Evolutionary conservation across 768 basidiomycete genomes (phyloP), one percentile per base, ranked within the genome.

Genomic region (Rhodocollybia butyracea): DNA sequence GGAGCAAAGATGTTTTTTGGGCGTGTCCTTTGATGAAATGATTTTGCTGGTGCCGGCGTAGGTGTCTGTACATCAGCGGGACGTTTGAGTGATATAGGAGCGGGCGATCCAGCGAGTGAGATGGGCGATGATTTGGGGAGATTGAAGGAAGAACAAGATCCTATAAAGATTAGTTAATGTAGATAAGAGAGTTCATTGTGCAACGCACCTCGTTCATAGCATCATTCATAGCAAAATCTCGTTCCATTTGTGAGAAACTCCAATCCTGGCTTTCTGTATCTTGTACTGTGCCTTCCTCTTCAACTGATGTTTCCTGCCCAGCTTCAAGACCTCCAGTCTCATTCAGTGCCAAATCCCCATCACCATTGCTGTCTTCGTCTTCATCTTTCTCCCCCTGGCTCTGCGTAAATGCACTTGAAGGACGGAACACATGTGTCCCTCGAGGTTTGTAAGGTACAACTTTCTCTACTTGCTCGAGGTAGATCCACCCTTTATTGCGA

Each of bases 401-500:
- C 5, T 19, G 10, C 26, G 5, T 15, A 22, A 6, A n/a, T 45
- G 11, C 43, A 36, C 30, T 36, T 29, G 10, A 7, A 26, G 51
- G 51, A 4, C 51, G 19, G 17, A 26, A 38, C 27, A 53, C 40
- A n/a, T 53, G 24, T 10, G 51, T 40, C 3, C 51, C 34, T 26
- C 42, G 40, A 7, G 38, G 19, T 10, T 19, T 34, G 30, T 51
- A 42, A 21, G 51, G 40, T 6, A 42, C 42, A 10, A 30, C 11
- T 3, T 6, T 22, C 8, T 53, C 51, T 43, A 55, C 36, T 19
- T 36, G n/a, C n/a, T 45, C 22, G 10, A 46, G 24, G 30, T 21
- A 40, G 30, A 31, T 42, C 54, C 54, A 55, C 4, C 54, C 54
- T 19, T 46, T 15, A 32, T 55, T 55, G 8, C 34, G 42, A 41